A percentile compares a stretch with the other conserved stretches of the same genome.
Conservation (phyloP, 164 flowering plant genomes). For the Chloranthus sessilifolius region DNA sequence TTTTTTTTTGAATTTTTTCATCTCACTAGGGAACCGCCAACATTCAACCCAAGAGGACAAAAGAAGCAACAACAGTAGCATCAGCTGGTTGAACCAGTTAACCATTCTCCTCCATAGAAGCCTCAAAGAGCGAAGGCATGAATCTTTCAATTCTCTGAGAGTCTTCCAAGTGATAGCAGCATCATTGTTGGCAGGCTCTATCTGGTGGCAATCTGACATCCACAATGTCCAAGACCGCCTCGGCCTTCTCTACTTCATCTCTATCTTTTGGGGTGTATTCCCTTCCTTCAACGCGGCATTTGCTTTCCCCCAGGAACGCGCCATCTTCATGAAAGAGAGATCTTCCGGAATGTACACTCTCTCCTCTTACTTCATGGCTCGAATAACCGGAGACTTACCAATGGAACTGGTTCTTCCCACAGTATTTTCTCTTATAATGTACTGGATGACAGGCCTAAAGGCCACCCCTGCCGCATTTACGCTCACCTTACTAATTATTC, state of each 20-base stretch:
- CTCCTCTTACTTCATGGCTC: constrained; percentile 80
- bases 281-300: constrained; percentile 67
- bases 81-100: constrained; percentile 65
- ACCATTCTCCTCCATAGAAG: constrained; percentile 62
- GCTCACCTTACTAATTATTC: constrained; percentile 39
- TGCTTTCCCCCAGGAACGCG: constrained; percentile 86
- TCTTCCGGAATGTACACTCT: constrained; percentile 83
- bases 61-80: constrained; percentile 10
- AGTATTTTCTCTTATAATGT: constrained; percentile 37
- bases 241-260: constrained; percentile 76
- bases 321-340: constrained; percentile 63
- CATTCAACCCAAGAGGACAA: constrained; percentile 7
- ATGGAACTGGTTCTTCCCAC: constrained; percentile 87
- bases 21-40: too few species aligned
- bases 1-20: too few species aligned
- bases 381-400: constrained; percentile 61
- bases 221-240: constrained; percentile 65
- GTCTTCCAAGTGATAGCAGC: constrained; percentile 73
- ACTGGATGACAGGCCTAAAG: constrained; percentile 75
- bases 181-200: constrained; percentile 48
- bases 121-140: constrained; percentile 73
- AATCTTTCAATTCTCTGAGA: constrained; percentile 55
- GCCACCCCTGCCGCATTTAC: constrained; percentile 47
- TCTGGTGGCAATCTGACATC: constrained; percentile 87
- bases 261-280: constrained; percentile 90